Evolutionary conservation across 2,329 filamentous ascomycete species (phyloP), one percentile per base, ranked within the genome.

Genomic region (Phaeophleospora eucalypticola): DNA sequence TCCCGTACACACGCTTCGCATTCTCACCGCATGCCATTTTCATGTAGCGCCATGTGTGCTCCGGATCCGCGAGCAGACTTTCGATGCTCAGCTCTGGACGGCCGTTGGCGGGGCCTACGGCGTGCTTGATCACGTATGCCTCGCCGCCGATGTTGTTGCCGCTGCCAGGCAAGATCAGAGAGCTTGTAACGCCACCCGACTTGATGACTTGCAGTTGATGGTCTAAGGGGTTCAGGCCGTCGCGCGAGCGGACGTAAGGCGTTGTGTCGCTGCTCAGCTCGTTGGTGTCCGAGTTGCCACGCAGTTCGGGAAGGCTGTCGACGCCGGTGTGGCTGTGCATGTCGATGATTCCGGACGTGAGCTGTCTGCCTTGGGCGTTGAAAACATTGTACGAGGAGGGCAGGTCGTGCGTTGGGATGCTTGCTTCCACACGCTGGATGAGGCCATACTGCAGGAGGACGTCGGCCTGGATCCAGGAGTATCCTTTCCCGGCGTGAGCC

Each of bases 1-100:
- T 71, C 8, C 81, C 81, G 49, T 85, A 83, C 0, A 80, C 68
- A 1, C 74, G 68, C 68, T 85, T 85, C 1, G 83, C 71, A 57
- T 87, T 87, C 66, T 87, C 83, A 29, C 83, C 83, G 33, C 52
- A 87, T 0, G 84, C 84, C 83, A 87, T 87, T 69, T 87, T 87
- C 74, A 87, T 84, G 64, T 84, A 87, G 16, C 84, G 74, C 78
- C 82, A 84, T 49, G 71, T 78, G 17, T 73, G 72, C 35, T 83
- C 81, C 0, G 82, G 82, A 42, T 85, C 81, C 1, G 83, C 83
- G 8, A 86, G 71, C 70, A 86, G 74, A 54, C 84, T 79, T 18
- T 72, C 67, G 2, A 78, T 80, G 43, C 81, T 84, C 36, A 83
- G 76, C 62, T 86, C 83, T 14, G 73, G 68, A 17, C 83, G 76